Evolutionary conservation across 1,284 basidiomycete genomes (phyloP).

Genomic region (Peniophora sp.): DNA sequence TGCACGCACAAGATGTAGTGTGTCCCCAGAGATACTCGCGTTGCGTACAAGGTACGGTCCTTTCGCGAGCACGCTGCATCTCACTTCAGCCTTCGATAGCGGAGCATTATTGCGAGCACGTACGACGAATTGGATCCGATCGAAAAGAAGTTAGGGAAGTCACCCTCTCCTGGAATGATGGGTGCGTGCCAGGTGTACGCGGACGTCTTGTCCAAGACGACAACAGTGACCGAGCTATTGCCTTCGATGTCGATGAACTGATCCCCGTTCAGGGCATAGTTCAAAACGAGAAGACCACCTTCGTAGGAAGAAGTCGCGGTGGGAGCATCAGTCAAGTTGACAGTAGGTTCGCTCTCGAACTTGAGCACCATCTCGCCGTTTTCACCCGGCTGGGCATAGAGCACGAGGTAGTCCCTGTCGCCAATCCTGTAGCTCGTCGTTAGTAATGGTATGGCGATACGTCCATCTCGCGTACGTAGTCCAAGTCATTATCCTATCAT

Average conservation of each 20-base stretch:
- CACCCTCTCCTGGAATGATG: conserved; percentile 25
- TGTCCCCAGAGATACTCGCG: conserved; percentile 27
- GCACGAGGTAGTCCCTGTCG: conserved; percentile 30
- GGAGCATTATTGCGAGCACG: not conserved
- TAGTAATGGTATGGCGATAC: not conserved
- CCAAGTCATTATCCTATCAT: conserved; percentile 34
- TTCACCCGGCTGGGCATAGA: conserved; percentile 35
- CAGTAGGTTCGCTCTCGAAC: conserved; percentile 22
- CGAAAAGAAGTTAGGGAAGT: conserved; percentile 36
- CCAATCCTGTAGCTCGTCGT: conserved; percentile 22
- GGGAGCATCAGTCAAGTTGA: conserved; percentile 19
- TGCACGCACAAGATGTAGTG: conserved; percentile 25
- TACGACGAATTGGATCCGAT: conserved; percentile 33
- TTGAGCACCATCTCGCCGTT: conserved; percentile 34
- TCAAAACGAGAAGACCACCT: conserved; percentile 28
- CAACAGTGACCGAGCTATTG: conserved; percentile 20
- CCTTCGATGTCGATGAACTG: conserved; percentile 22
- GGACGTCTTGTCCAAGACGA: conserved; percentile 36
- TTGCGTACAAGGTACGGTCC: conserved; percentile 44
- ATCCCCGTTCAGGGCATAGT: conserved; percentile 29
- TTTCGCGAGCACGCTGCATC: conserved; percentile 33
- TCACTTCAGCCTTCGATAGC: not conserved
- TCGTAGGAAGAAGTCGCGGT: conserved; percentile 21
- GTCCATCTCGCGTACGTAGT: conserved; percentile 25
- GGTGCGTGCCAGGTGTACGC: conserved; percentile 42